Evolutionary conservation across 177 flowering plant species (phyloP), one percentile per base, ranked within the genome.

Genomic region (Vitis hybrid): DNA sequence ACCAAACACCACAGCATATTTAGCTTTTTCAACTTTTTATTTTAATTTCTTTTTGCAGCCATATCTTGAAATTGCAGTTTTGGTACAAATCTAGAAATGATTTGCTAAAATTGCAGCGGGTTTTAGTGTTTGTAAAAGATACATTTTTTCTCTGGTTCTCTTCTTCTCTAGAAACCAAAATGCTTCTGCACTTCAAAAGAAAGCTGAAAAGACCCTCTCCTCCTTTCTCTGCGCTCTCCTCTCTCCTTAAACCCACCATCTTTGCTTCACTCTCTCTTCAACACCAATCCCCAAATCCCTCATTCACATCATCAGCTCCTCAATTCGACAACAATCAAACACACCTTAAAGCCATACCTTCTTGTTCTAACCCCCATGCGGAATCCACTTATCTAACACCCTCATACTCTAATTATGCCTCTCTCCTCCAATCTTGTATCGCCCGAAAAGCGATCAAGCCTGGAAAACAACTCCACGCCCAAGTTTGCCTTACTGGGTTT

Each of bases 381-480:
- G 12, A 48, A 6, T 40, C 16, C 15, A 35, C 24, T 56, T 50
- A 1, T 35, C 54, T 55, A 30, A 10, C 49, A 9, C 69, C 66
- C 6, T 15, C 62, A 18, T 52, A 57, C 16, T 59, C 64, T 3
- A 54, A 75, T 15, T 83, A 77, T 69, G 73, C 71, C 2, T 80
- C 85, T 65, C 75, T 86, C 60, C 85, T 87, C 24, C 77, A 83
- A 54, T 76, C 86, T 60, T 86, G 85, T 55, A 79, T 89, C 2
- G 65, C 76, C 14, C 56, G 65, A 10, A 78, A 73, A 59, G 86
- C 85, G 2, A 56, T 87, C 32, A 74, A 77, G 32, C 91, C 86
- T 6, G 93, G 89, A 9, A 87, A 84, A 65, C 88, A 88, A 72
- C 63, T 90, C 64, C 94, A 88, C 61, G 90, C 88, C 12, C 85